These are phyloP conservation scores for Didymella glomerata DNA, from an alignment of 2,329 filamentous ascomycete genomes.

Conservation along the genomic window DNA sequence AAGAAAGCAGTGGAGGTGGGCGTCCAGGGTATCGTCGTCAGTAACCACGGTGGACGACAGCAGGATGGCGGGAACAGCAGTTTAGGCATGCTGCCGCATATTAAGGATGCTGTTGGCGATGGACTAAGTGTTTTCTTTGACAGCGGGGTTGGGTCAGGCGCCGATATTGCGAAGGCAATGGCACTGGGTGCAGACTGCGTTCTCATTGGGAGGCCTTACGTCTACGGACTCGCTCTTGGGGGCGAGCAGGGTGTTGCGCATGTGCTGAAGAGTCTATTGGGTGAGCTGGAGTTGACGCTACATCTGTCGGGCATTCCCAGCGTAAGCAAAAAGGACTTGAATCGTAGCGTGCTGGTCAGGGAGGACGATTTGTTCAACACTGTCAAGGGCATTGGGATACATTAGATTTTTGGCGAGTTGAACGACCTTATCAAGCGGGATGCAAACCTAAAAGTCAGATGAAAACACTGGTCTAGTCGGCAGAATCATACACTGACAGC, in stretches of 20 bases:
- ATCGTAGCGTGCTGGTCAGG: conserved; percentile 31
- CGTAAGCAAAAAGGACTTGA: conserved; percentile 30
- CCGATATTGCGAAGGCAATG: conserved; percentile 62
- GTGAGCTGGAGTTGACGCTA: conserved; percentile 37
- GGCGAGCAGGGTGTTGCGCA: conserved; percentile 63
- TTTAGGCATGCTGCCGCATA: conserved; percentile 65
- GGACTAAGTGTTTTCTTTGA: conserved; percentile 58
- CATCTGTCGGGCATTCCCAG: conserved; percentile 37
- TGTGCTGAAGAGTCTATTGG: conserved; percentile 34
- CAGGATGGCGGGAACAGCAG: conserved; percentile 61
- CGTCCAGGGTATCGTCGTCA: conserved; percentile 61
- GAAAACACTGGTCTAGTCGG: too few relatives aligned
- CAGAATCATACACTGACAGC: too few relatives aligned
- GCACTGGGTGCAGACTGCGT: conserved; percentile 65
- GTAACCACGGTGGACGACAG: conserved; percentile 64
- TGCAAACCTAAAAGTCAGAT: not conserved
- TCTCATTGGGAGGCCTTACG: conserved; percentile 64
- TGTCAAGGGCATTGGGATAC: conserved; percentile 29
- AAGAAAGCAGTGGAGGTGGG: conserved; percentile 55
- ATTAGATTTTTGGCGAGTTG: conserved; percentile 4
- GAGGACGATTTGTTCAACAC: conserved; percentile 34
- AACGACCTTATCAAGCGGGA: not conserved
- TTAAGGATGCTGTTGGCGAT: conserved; percentile 58
- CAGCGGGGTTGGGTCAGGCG: conserved; percentile 59
- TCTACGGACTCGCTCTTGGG: conserved; percentile 66